Evolutionary conservation across 768 basidiomycete genomes (phyloP).

Genomic region (Termitomyces sp.): DNA sequence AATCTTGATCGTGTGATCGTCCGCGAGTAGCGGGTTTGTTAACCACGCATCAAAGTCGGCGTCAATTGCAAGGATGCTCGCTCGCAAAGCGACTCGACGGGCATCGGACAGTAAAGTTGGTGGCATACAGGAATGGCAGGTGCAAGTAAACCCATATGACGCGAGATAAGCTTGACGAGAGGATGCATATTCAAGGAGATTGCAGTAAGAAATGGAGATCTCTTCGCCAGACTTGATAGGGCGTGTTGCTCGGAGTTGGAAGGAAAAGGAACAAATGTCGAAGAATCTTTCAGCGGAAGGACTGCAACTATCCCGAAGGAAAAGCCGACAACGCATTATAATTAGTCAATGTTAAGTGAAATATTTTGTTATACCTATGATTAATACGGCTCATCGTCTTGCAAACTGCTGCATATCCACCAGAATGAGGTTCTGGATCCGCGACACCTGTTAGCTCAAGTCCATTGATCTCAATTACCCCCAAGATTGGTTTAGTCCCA

Average conservation of each 20-base stretch:
- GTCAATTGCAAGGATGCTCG: slow-evolving; percentile 11
- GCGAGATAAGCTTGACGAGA: slow-evolving; percentile 21
- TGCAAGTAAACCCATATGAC: slow-evolving; percentile 24
- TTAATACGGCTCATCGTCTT: slow-evolving; percentile 30
- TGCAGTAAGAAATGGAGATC: slow-evolving; percentile 24
- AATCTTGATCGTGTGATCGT: slow-evolving; percentile 15
- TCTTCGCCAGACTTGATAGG: slow-evolving; percentile 27
- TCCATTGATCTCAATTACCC: slow-evolving; percentile 30
- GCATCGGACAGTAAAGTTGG: slow-evolving; percentile 19
- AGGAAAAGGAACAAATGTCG: slow-evolving; percentile 25
- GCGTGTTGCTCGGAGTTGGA: slow-evolving; percentile 20
- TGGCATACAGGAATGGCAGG: slow-evolving; percentile 19
- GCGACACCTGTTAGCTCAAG: slow-evolving; percentile 17
- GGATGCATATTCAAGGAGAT: slow-evolving; percentile 12
- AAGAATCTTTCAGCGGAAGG: slow-evolving; percentile 23
- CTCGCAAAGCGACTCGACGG: slow-evolving; percentile 13
- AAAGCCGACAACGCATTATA: background rate
- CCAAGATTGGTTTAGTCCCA: slow-evolving; percentile 27
- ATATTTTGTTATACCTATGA: slow-evolving; percentile 23
- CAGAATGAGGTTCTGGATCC: slow-evolving; percentile 13
- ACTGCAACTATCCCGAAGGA: slow-evolving; percentile 20
- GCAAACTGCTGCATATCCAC: slow-evolving; percentile 22
- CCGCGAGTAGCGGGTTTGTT: slow-evolving; percentile 10
- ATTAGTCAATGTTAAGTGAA: background rate
- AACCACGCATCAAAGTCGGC: slow-evolving; percentile 13